Conservation (phyloP, 805 yeast genomes). For the Ascoidea tarda region DNA sequence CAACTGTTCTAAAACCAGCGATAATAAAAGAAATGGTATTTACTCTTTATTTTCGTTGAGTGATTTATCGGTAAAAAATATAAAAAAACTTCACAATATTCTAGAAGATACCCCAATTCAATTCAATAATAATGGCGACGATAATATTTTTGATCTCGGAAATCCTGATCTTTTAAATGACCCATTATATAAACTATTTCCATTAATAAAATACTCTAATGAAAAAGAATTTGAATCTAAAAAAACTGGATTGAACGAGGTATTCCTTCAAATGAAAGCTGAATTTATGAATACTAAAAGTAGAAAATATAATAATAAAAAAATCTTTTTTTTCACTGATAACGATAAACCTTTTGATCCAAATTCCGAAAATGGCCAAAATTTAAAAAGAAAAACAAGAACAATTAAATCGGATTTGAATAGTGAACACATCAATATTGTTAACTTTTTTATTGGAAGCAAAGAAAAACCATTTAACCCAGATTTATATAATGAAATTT, state of each 20-base stretch:
- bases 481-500: constrained; percentile 24
- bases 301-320: constrained; percentile 36
- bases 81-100: constrained; percentile 39
- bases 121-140: constrained; percentile 3
- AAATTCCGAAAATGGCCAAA: constrained; percentile 12
- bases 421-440: constrained; percentile 34
- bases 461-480: constrained; percentile 25
- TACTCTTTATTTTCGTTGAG: constrained; percentile 34
- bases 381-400: constrained; percentile 32
- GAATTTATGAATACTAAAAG: constrained; percentile 31
- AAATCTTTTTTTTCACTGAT: constrained; percentile 61
- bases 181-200: constrained; percentile 16
- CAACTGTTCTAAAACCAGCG: constrained; percentile 26
- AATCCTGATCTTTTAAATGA: too few relatives aligned
- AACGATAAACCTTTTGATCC: constrained; percentile 51
- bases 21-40: constrained; percentile 27
- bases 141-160: constrained; percentile 7
- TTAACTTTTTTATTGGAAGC: constrained; percentile 46
- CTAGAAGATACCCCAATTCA: constrained; percentile 26
- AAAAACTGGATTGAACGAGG: constrained; percentile 21
- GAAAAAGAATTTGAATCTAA: constrained; percentile 14
- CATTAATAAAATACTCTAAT: constrained; percentile 12
- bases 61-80: constrained; percentile 39
- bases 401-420: constrained; percentile 47
- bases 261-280: constrained; percentile 38